Evolutionary conservation across 23 red algal genomes (phyloP), one percentile per base, ranked within the genome.

Genomic region (Gracilaria gracilis): DNA sequence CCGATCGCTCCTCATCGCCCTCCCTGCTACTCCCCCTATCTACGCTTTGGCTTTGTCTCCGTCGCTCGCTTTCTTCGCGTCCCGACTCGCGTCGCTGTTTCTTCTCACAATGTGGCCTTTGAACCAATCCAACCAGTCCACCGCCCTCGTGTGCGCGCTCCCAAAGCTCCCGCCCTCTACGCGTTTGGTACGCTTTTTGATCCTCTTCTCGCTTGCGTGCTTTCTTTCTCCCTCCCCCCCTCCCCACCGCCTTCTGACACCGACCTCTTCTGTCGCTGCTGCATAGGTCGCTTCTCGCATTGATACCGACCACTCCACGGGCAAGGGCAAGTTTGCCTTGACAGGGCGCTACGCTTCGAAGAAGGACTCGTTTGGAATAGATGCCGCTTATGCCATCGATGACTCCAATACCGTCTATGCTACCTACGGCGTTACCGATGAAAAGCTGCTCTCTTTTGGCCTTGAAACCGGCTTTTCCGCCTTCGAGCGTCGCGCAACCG

Each of bases 241-340:
- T 7, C 17, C 4, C 24, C 8, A 7, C 21, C 21, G 1, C 24
- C 1, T 29, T 69, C 64, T 69, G 64, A 69, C 64, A 19, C 64
- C 31, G 33, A 37, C 5, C 33, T 69, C 31, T 20, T 69, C 25
- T 77, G 39, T 51, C 14, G 51, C 51, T 77, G 27, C 9, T 25
- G 72, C 17, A 11, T 75, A 90, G 87, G 87, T 81, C 27, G 73
- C 87, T 2, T 57, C 87, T n/a, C 46, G 74, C 35, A n/a, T 74
- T 9, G 89, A 92, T 46, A 92, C 93, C 59, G 93, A 95, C 69
- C 93, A 95, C 61, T 51, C 93, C 27, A 83, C 93, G 14, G 93
- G 93, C n/a, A 82, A 39, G 23, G 93, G 93, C 46, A 76, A 89
- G 24, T 37, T 84, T 61, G 93, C 93, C 67, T 44, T 95, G 23